Evolutionary conservation across 192 early-diverging fungal species (phyloP).

Genomic region (Rhizoclosmatium sp.): DNA sequence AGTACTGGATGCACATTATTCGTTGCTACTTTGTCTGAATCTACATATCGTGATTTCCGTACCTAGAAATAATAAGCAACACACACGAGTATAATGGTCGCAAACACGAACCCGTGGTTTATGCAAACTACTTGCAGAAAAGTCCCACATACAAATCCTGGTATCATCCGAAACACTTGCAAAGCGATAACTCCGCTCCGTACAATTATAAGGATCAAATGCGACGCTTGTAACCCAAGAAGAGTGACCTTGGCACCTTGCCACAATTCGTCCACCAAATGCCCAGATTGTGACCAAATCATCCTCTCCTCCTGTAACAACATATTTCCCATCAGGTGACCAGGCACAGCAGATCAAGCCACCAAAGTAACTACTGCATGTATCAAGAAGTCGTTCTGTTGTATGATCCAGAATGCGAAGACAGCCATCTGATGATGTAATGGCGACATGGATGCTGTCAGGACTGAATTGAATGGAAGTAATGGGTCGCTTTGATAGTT

Average conservation of each 20-base stretch:
- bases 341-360: slow-evolving; percentile 86
- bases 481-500: slow-evolving; percentile 72
- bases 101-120: slow-evolving; percentile 22
- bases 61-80: slow-evolving; percentile 4
- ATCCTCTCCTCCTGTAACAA: slow-evolving; percentile 85
- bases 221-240: slow-evolving; percentile 76
- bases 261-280: slow-evolving; percentile 80
- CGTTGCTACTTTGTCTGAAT: slow-evolving; percentile 33
- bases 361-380: slow-evolving; percentile 85
- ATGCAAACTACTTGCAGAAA: slow-evolving; percentile 62
- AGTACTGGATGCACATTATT: slow-evolving; percentile 51
- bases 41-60: slow-evolving; percentile 7
- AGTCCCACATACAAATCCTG: slow-evolving; percentile 91
- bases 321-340: slow-evolving; percentile 87
- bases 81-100: slow-evolving; percentile 19
- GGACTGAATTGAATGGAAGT: slow-evolving; percentile 88
- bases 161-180: slow-evolving; percentile 87
- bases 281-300: slow-evolving; percentile 91
- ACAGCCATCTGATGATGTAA: slow-evolving; percentile 79
- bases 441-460: slow-evolving; percentile 80
- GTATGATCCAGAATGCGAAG: slow-evolving; percentile 81
- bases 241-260: slow-evolving; percentile 88
- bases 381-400: slow-evolving; percentile 76
- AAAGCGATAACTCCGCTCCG: slow-evolving; percentile 83
- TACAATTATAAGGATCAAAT: slow-evolving; percentile 85